phyloP scores from a whole-genome alignment of 371 early-diverging fungal species.

The Rhizomucor pusillus region DNA sequence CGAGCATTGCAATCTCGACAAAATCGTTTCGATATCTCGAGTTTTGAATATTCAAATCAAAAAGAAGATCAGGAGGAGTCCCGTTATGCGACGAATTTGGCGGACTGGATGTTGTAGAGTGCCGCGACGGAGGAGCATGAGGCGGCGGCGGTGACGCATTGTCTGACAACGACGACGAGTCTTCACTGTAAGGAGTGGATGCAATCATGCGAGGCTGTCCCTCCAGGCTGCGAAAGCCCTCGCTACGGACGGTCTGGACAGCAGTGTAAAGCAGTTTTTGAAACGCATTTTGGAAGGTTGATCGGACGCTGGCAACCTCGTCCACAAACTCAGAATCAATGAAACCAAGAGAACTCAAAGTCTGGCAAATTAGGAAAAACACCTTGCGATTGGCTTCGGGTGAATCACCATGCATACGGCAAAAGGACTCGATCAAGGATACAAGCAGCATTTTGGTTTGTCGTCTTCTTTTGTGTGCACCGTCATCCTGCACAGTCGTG shows the following conservation, averaged over 20 bases:
- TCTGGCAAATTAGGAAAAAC: constrained; percentile 77
- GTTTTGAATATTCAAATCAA: constrained; percentile 50
- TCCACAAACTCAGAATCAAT: constrained; percentile 80
- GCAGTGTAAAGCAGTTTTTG: constrained; percentile 78
- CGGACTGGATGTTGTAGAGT: background rate
- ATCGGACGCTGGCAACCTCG: constrained; percentile 74
- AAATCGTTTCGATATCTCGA: constrained; percentile 87
- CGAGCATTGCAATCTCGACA: constrained; percentile 71
- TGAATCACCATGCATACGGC: constrained; percentile 78
- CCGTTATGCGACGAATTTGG: background rate
- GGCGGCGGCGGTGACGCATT: too few species aligned
- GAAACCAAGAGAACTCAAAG: constrained; percentile 66
- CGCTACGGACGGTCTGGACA: constrained; percentile 59
- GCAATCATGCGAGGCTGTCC: constrained; percentile 11
- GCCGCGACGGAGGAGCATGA: too few species aligned
- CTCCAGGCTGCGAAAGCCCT: constrained; percentile 1
- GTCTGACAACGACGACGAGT: background rate
- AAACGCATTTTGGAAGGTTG: constrained; percentile 81
- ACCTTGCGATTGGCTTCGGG: constrained; percentile 79
- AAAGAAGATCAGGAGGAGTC: background rate
- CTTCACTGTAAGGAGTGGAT: constrained; percentile 4
- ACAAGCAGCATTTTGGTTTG: constrained; percentile 74
- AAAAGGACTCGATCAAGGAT: constrained; percentile 80
- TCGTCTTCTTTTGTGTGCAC: constrained; percentile 39
- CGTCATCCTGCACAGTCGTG: constrained; percentile 1